phyloP scores from a whole-genome alignment of 75 land plant genomes.

The Adiantum capillusveneris region DNA sequence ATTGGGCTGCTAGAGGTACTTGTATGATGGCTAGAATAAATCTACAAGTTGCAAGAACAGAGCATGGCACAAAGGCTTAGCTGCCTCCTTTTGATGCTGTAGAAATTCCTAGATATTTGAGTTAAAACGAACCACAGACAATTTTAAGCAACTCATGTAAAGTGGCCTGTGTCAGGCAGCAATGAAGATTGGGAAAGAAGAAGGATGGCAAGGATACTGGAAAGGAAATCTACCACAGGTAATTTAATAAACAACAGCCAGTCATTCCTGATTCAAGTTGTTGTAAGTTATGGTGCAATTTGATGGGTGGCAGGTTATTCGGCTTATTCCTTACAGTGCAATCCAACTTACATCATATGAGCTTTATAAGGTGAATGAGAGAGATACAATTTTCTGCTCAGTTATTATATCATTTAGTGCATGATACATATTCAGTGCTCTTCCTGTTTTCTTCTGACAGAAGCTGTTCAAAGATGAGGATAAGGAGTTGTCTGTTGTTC shows the following conservation, averaged over 20 bases:
- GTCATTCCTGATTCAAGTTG: too few species aligned
- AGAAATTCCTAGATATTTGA: too few species aligned
- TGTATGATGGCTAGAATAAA: too few species aligned
- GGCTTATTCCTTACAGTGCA: constrained; percentile 93
- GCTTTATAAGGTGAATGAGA: constrained; percentile 72
- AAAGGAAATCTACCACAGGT: constrained; percentile 99
- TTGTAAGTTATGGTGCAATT: too few species aligned
- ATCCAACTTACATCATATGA: constrained; percentile 92
- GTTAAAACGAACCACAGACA: too few species aligned
- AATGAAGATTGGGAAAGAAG: constrained; percentile 68
- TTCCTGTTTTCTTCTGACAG: constrained; percentile 20
- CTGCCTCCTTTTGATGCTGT: too few species aligned
- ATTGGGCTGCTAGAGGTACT: too few species aligned
- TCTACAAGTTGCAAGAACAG: too few species aligned
- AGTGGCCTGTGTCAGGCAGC: constrained; percentile 50
- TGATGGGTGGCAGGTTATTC: constrained; percentile 48
- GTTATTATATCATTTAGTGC: background rate
- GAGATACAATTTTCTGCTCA: too few species aligned
- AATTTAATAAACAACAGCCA: too few species aligned
- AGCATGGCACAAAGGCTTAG: too few species aligned
- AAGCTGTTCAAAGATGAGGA: constrained; percentile 72
- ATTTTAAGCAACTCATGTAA: too few species aligned
- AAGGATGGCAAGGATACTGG: constrained; percentile 93
- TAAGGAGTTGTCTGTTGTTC: constrained; percentile 72
- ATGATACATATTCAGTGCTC: background rate